A percentile compares a stretch with the other conserved stretches of the same genome.
phyloP scores from a whole-genome alignment of 768 basidiomycete species.

The Suillus decipiens region DNA sequence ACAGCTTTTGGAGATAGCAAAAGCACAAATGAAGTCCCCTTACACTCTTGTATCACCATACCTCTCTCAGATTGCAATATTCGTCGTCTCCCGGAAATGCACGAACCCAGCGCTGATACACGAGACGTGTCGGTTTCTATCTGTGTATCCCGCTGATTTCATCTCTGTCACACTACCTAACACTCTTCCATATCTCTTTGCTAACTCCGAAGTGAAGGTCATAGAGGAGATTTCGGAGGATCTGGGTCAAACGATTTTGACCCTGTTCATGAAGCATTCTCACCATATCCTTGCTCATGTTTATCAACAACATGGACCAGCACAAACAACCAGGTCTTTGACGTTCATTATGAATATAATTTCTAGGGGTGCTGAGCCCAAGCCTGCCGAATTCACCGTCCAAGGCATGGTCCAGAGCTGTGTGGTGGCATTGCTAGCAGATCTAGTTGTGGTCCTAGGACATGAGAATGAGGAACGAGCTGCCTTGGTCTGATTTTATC shows the following conservation, averaged over 20 bases:
- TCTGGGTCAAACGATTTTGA: conserved; percentile 44
- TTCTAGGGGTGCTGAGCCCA: conserved; percentile 35
- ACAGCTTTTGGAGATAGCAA: conserved; percentile 62
- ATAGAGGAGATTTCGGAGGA: conserved; percentile 64
- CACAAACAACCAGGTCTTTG: conserved; percentile 58
- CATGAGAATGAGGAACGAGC: conserved; percentile 54
- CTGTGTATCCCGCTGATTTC: conserved; percentile 57
- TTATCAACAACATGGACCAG: conserved; percentile 57
- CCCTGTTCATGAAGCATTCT: conserved; percentile 57
- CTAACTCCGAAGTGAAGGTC: conserved; percentile 54
- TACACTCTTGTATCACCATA: conserved; percentile 73
- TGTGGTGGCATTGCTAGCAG: conserved; percentile 67
- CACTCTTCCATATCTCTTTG: conserved; percentile 73
- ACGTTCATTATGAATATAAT: conserved; percentile 64
- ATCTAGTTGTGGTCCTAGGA: conserved; percentile 78
- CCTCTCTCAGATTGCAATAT: conserved; percentile 64
- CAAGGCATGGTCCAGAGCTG: conserved; percentile 64
- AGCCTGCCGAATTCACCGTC: conserved; percentile 42
- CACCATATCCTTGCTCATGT: conserved; percentile 66
- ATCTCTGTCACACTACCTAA: conserved; percentile 60
- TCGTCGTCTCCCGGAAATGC: conserved; percentile 58
- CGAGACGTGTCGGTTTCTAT: conserved; percentile 72
- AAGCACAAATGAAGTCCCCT: conserved; percentile 56
- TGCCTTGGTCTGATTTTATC: conserved; percentile 42
- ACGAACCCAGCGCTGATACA: conserved; percentile 57